Percentiles rank a stretch among this genome's conserved stretches.
Conservation (phyloP, 1,284 basidiomycete species). For the Microbotryum lychnidis-dioicae region DNA sequence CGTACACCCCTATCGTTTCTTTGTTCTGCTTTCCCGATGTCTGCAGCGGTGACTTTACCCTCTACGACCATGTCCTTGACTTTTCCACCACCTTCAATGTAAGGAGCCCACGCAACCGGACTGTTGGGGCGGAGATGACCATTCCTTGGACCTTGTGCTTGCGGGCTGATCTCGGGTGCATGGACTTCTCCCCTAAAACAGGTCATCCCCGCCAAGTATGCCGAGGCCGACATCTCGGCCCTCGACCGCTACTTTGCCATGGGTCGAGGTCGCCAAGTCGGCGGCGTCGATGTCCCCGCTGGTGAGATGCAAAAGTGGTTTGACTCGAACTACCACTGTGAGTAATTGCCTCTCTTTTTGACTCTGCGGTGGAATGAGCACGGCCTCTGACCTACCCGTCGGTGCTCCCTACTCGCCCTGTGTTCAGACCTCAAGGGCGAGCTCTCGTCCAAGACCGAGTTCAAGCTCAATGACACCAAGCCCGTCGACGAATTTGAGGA, state of each 20-base stretch:
- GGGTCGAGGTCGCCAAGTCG: constrained; percentile 92
- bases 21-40: constrained; percentile 7
- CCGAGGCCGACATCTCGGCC: constrained; percentile 72
- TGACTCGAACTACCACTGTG: constrained; percentile 99
- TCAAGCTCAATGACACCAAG: constrained; percentile 87
- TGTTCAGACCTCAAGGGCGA: constrained; percentile 75
- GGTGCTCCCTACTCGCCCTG: not conserved
- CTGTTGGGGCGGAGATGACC: not conserved
- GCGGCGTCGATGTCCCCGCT: constrained; percentile 61
- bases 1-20: not conserved
- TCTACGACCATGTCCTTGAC: constrained; percentile 99
- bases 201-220: constrained; percentile 86
- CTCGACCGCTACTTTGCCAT: constrained; percentile 98
- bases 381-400: not conserved
- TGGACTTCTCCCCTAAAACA: too few relatives aligned
- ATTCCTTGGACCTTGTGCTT: too few relatives aligned
- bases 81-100: constrained; percentile 92
- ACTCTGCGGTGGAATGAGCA: too few relatives aligned
- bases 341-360: constrained; percentile 74
- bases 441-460: constrained; percentile 81
- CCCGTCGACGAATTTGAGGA: constrained; percentile 89
- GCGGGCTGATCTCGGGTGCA: too few relatives aligned
- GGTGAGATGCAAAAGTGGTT: constrained; percentile 53
- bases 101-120: too few relatives aligned
- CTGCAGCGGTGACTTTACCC: constrained; percentile 86